These are phyloP conservation scores for Metschnikowia orientalis DNA, from an alignment of 805 yeast genomes.

Conservation along the genomic window DNA sequence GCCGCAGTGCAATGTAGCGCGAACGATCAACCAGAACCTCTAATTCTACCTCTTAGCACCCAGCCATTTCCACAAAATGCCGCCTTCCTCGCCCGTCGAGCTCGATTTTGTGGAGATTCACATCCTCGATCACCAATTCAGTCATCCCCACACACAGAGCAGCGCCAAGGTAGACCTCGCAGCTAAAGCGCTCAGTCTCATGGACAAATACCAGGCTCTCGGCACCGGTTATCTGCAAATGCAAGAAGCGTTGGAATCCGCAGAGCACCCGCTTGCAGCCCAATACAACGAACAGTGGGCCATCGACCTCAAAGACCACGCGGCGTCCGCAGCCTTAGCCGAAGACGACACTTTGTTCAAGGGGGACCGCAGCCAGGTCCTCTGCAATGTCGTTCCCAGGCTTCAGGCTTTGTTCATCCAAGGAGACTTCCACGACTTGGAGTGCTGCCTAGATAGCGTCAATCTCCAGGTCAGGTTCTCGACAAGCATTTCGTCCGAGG, in stretches of 20 bases:
- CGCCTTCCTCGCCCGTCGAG: too few species aligned
- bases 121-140: conserved; percentile 10
- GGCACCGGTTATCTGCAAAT: conserved; percentile 17
- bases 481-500: conserved; percentile 22
- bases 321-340: conserved; percentile 5
- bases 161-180: conserved; percentile 5
- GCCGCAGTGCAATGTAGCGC: too few species aligned
- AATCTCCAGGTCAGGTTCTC: conserved; percentile 20
- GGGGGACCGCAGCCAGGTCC: conserved; percentile 7
- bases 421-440: conserved; percentile 19
- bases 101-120: conserved; percentile 13
- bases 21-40: too few species aligned
- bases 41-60: too few species aligned
- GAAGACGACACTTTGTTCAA: conserved; percentile 10
- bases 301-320: conserved; percentile 2
- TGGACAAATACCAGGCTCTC: conserved; percentile 23
- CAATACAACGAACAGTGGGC: conserved; percentile 12
- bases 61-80: too few species aligned
- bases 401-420: conserved; percentile 15
- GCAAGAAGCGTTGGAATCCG: background rate
- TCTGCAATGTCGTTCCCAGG: conserved; percentile 8
- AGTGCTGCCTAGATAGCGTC: conserved; percentile 17
- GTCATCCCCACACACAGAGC: conserved; percentile 2
- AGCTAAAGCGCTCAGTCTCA: conserved; percentile 16
- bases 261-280: conserved; percentile 1